Evolutionary conservation across 1,284 basidiomycete species (phyloP), one percentile per base, ranked within the genome.

Genomic region (Xerocomus nothofagi): DNA sequence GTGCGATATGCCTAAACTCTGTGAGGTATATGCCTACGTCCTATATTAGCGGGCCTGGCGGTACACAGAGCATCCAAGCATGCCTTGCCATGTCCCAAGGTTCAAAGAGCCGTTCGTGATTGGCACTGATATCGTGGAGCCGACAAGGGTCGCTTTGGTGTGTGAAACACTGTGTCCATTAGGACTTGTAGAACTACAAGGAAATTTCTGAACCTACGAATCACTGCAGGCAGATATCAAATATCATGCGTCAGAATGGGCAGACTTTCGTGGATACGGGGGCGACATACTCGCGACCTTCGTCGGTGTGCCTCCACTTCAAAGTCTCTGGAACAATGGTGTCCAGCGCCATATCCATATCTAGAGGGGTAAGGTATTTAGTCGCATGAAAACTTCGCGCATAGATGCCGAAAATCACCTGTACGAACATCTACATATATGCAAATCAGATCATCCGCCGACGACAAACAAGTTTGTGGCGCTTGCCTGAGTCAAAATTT

Each of bases 21-120:
- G 86, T 84, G 39, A 93, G 75, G 62, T 92, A 92, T 43, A 91
- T 89, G 1, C 89, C 88, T 88, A 50, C 21, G 47, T 49, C 24
- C 33, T 8, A 32, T 30, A 34, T 57, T 36, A 56, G 39, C 24
- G 30, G 27, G 26, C 21, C 20, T 31, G 23, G 33, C 20, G 23
- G 47, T 23, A 43, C 17, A 32, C 6, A 15, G 32, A 50, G 14
- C 14, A 39, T 40, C 21, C 21, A 40, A 23, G 48, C 69, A 56
- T 38, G 78, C 87, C 91, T 78, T 96, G 93, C 93, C 93, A 97
- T 17, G 91, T 95, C 5, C 93, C 94, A 33, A 95, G 73, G 57
- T 89, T 91, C 54, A 96, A 73, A 39, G 78, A 76, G 3, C 88
- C 91, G 51, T 89, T 79, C 2, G 91, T 90, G 60, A 97, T 93